These are phyloP conservation scores for Raffaelea albimanens DNA, from an alignment of 2,329 filamentous ascomycete species.

Conservation along the genomic window DNA sequence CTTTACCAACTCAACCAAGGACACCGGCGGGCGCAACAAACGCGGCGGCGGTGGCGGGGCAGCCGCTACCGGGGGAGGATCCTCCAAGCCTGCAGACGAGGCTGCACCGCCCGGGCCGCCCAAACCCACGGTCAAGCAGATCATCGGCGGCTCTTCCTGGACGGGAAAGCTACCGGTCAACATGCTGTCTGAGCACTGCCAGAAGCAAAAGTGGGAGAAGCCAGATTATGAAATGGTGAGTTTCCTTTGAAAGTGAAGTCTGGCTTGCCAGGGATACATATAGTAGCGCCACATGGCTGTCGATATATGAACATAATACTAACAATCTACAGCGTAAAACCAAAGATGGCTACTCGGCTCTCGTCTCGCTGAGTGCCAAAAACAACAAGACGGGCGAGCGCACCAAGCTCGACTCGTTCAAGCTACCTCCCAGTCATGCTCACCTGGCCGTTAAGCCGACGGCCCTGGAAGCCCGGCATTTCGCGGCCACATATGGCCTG, in stretches of 20 bases:
- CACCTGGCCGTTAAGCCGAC: slow-evolving; percentile 68
- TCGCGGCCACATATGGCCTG: slow-evolving; percentile 82
- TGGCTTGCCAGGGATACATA: too few species aligned
- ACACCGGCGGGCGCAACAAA: slow-evolving; percentile 31
- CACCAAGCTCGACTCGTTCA: slow-evolving; percentile 69
- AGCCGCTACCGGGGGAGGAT: neutral
- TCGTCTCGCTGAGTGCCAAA: slow-evolving; percentile 65
- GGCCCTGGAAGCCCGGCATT: slow-evolving; percentile 83
- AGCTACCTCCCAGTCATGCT: slow-evolving; percentile 66
- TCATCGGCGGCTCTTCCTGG: slow-evolving; percentile 94
- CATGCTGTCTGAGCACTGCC: slow-evolving; percentile 85
- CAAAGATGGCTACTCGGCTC: slow-evolving; percentile 65
- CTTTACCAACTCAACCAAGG: slow-evolving; percentile 49
- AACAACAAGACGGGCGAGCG: slow-evolving; percentile 78
- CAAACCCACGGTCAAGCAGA: slow-evolving; percentile 60
- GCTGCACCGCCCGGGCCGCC: slow-evolving; percentile 29
- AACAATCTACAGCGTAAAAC: slow-evolving; percentile 42
- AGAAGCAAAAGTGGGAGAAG: slow-evolving; percentile 91
- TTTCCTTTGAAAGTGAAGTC: slow-evolving; percentile 3
- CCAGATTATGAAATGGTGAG: slow-evolving; percentile 79
- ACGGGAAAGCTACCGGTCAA: slow-evolving; percentile 95
- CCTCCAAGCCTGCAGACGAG: neutral
- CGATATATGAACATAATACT: neutral
- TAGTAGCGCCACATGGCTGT: too few species aligned
- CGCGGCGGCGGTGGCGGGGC: neutral